Evolutionary conservation across 2,329 filamentous ascomycete genomes (phyloP).

Genomic region (Lasiodiplodia theobromae): DNA sequence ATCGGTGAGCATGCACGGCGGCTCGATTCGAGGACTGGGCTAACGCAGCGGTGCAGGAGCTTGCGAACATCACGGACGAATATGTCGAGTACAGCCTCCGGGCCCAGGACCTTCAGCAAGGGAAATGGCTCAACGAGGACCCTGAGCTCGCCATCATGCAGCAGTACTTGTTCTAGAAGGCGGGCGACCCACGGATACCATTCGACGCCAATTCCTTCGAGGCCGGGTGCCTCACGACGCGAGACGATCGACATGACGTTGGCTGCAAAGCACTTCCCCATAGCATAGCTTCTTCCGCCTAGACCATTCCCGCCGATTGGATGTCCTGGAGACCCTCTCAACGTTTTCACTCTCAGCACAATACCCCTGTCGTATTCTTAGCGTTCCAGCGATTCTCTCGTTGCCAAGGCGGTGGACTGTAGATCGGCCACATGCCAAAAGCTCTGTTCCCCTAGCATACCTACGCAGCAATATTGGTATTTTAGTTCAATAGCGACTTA

Average conservation of each 20-base stretch:
- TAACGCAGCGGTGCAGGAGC: constrained; percentile 53
- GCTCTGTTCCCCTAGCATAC: neutral
- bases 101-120: constrained; percentile 61
- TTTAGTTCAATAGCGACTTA: neutral
- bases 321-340: constrained; percentile 20
- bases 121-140: constrained; percentile 69
- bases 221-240: constrained; percentile 21
- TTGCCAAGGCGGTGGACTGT: neutral
- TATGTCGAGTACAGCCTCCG: constrained; percentile 63
- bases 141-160: constrained; percentile 62
- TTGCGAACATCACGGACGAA: constrained; percentile 63
- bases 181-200: neutral
- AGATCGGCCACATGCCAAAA: constrained; percentile 13
- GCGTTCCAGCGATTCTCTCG: constrained; percentile 19
- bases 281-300: constrained; percentile 1
- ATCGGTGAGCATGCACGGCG: constrained; percentile 48
- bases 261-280: neutral
- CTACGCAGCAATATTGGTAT: neutral
- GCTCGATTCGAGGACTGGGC: neutral
- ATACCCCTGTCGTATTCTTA: constrained; percentile 24
- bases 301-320: constrained; percentile 18
- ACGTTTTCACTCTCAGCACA: constrained; percentile 15
- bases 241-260: constrained; percentile 18
- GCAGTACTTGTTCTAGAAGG: constrained; percentile 29
- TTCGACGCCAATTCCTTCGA: neutral